A percentile compares a stretch with the other conserved stretches of the same genome.
Conservation (phyloP, 768 basidiomycete species). For the Chalciporus pseudorubinellus region DNA sequence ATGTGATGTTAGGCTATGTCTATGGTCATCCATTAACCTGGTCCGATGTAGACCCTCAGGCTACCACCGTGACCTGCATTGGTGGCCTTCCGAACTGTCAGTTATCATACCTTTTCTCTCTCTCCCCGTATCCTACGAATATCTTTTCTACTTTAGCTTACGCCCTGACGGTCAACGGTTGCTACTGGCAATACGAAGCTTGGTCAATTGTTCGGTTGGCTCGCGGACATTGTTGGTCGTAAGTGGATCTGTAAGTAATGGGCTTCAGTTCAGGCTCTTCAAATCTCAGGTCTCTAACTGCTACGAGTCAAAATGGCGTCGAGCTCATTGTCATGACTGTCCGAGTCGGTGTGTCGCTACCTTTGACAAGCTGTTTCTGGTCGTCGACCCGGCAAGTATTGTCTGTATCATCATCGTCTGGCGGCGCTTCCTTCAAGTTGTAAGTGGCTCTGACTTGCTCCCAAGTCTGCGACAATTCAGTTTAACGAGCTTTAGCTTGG, state of each 20-base stretch:
- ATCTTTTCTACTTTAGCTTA: neutral
- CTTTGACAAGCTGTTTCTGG: conserved; percentile 78
- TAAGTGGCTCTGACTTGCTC: conserved; percentile 48
- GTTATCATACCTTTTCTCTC: neutral
- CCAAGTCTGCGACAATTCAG: no score
- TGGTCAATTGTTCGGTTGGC: conserved; percentile 74
- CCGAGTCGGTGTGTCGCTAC: no score
- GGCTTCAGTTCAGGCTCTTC: neutral
- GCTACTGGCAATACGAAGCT: conserved; percentile 72
- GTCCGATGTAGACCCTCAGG: no score
- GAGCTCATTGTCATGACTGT: conserved; percentile 73
- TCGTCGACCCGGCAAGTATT: conserved; percentile 57
- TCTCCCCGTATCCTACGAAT: conserved; percentile 19
- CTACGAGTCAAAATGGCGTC: conserved; percentile 36
- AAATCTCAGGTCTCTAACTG: neutral
- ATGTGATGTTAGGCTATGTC: conserved; percentile 77
- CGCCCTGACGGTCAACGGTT: conserved; percentile 60
- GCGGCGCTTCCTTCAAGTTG: conserved; percentile 80
- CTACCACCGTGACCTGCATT: neutral
- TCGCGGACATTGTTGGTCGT: conserved; percentile 71
- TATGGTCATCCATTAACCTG: conserved; percentile 50
- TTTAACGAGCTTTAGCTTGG: no score
- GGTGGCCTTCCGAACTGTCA: neutral
- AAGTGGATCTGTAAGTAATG: conserved; percentile 66
- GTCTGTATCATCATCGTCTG: conserved; percentile 71